Evolutionary conservation across 1,139 yeast genomes (phyloP), one percentile per base, ranked within the genome.

Genomic region (Geotrichum phurueaensis): DNA sequence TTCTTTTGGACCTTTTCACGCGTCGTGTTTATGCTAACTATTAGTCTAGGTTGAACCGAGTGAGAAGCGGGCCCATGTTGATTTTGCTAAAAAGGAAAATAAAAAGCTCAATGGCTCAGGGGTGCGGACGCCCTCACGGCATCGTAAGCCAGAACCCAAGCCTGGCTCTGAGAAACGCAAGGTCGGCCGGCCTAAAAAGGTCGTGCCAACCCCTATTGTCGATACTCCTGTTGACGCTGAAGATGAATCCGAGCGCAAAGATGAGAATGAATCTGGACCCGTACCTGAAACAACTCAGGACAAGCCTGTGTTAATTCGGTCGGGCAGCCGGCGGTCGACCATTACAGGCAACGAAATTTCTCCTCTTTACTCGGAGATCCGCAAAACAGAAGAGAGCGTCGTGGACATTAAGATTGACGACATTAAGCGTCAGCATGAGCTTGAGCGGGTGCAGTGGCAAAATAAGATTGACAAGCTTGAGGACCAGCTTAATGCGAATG

Each of bases 401-500:
- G 22, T 36, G 23, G 50, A 53, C 13, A 22, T 53, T 13, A 47
- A 47, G 23, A n/a, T 54, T 27, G 57, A 47, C 7, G 57, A 54
- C 7, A 18, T 54, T 3, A 47, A 47, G 12, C 52, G 57, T 13
- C 45, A 29, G 23, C 57, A 54, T 25, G 52, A 47, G 23, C 22
- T 22, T 2, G 57, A 54, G 9, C 15, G 20, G 2, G 4, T 20
- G 6, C 51, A 23, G 22, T 25, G 15, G 50, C 47, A 45, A 12
- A 31, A 27, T 7, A 45, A 27, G 27, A 29, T 54, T 25, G 36
- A 23, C 18, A 2, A 6, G 12, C 51, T 54, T 12, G 49, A 58
- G 22, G 53, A 50, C 15, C 57, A 58, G 55, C 47, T 58, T 5
- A 33, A 51, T 18, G 52, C 48, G 2, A 58, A 58, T 22, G 54